Conservation (phyloP, 805 yeast species). For the Saturnispora kantuleensis region DNA sequence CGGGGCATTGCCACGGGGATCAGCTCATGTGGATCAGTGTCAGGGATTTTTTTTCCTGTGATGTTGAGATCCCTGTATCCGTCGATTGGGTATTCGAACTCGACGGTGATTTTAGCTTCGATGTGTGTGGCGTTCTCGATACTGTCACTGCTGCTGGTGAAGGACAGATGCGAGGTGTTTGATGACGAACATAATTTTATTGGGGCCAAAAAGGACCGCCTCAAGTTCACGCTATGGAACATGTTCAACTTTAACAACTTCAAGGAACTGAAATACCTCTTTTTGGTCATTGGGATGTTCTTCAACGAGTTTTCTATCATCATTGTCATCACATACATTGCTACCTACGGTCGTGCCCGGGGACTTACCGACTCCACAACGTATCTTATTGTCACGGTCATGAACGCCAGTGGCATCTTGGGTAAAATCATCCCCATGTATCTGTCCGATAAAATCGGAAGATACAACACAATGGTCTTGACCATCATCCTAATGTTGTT, state of each 20-base stretch:
- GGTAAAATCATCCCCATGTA: slow-evolving; percentile 25
- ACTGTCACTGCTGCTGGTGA: slow-evolving; percentile 29
- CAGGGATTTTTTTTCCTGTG: slow-evolving; percentile 45
- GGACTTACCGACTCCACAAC: slow-evolving; percentile 36
- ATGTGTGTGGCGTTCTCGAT: slow-evolving; percentile 33
- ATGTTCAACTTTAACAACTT: slow-evolving; percentile 33
- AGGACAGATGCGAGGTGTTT: slow-evolving; percentile 31
- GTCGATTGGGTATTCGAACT: slow-evolving; percentile 45
- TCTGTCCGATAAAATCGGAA: slow-evolving; percentile 32
- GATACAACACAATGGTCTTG: slow-evolving; percentile 41
- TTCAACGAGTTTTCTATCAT: slow-evolving; percentile 41
- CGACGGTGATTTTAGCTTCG: slow-evolving; percentile 42
- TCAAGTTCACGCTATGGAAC: slow-evolving; percentile 15
- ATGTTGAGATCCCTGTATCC: slow-evolving; percentile 40
- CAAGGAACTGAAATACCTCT: slow-evolving; percentile 28
- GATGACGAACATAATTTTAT: slow-evolving; percentile 15
- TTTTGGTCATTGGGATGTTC: slow-evolving; percentile 33
- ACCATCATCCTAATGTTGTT: slow-evolving; percentile 37
- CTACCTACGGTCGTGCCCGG: slow-evolving; percentile 42
- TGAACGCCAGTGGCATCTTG: slow-evolving; percentile 36
- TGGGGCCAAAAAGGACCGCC: slow-evolving; percentile 11
- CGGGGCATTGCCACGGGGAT: slow-evolving; percentile 48
- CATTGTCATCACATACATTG: slow-evolving; percentile 39
- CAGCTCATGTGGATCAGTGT: slow-evolving; percentile 42
- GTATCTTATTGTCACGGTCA: slow-evolving; percentile 38